Conservation (phyloP, 371 early-diverging fungal species). For the Mucor saturninus region DNA sequence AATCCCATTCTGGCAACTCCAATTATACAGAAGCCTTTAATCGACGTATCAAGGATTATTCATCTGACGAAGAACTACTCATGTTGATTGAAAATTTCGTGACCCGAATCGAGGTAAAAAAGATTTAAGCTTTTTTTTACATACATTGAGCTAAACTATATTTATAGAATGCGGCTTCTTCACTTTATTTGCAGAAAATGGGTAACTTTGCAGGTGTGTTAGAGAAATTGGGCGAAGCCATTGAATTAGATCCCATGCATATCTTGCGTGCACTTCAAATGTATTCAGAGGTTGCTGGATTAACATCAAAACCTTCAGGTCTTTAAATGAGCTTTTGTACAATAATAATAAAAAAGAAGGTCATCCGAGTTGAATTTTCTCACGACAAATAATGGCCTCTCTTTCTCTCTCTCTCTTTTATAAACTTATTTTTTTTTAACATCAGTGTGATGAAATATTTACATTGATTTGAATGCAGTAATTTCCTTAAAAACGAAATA, state of each 20-base stretch:
- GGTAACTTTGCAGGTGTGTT: constrained; percentile 59
- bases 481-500: too few species aligned
- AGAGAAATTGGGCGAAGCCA: constrained; percentile 61
- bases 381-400: neutral
- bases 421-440: too few species aligned
- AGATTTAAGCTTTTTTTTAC: neutral
- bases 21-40: constrained; percentile 22
- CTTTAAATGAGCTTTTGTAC: constrained; percentile 8
- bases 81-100: constrained; percentile 63
- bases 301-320: constrained; percentile 10
- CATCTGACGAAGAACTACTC: constrained; percentile 61
- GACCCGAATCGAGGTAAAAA: constrained; percentile 60
- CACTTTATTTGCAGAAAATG: constrained; percentile 61
- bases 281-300: constrained; percentile 50
- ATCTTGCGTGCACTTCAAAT: constrained; percentile 67
- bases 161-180: constrained; percentile 57
- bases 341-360: neutral
- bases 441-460: too few species aligned
- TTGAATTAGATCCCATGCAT: constrained; percentile 60
- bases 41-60: constrained; percentile 52
- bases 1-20: neutral
- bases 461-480: too few species aligned
- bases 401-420: too few species aligned
- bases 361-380: neutral
- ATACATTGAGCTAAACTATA: too few species aligned